These are phyloP conservation scores for Backusella tarrabulga DNA, from an alignment of 192 early-diverging fungal genomes.

Conservation along the genomic window DNA sequence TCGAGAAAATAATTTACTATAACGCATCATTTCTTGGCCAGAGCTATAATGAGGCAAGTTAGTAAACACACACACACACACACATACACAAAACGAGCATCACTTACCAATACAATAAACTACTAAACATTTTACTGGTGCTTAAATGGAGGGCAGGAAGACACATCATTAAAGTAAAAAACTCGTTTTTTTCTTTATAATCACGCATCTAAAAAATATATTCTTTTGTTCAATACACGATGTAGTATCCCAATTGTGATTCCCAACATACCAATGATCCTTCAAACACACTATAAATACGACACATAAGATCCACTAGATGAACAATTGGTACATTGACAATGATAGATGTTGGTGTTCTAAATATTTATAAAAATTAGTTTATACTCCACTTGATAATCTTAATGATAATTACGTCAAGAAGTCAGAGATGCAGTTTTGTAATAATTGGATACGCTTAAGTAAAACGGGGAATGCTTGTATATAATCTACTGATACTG, in stretches of 20 bases:
- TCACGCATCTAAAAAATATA: conserved; percentile 32
- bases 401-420: conserved; percentile 30
- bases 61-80: not conserved
- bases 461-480: conserved; percentile 39
- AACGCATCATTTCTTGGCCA: conserved; percentile 30
- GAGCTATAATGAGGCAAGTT: conserved; percentile 16
- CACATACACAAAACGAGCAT: not conserved
- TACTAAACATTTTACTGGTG: conserved; percentile 41
- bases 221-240: not conserved
- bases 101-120: conserved; percentile 42
- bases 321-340: conserved; percentile 51
- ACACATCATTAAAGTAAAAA: conserved; percentile 43
- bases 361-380: conserved; percentile 18
- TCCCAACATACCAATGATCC: conserved; percentile 31
- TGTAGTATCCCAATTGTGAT: not conserved
- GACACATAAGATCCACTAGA: conserved; percentile 46
- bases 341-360: conserved; percentile 37
- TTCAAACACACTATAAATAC: conserved; percentile 45
- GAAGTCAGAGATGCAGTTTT: conserved; percentile 35
- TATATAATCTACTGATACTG: conserved; percentile 42
- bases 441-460: conserved; percentile 29
- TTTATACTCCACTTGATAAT: too few relatives aligned
- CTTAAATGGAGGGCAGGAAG: conserved; percentile 42
- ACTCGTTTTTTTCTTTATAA: conserved; percentile 50
- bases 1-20: conserved; percentile 29